Conservation (phyloP, 345 rosid species). For the Hibiscus trionum region DNA sequence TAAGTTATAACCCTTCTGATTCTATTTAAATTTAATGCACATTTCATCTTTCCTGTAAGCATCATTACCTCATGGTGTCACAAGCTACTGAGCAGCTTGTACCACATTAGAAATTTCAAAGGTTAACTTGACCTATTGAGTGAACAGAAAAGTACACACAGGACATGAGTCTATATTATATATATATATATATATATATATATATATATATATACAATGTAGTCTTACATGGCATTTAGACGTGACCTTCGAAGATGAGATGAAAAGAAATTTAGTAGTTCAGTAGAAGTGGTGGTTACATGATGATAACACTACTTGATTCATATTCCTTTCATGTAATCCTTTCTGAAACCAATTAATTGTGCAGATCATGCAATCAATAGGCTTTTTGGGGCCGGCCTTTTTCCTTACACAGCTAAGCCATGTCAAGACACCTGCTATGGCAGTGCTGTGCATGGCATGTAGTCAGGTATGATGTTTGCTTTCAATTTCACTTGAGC, state of each 20-base stretch:
- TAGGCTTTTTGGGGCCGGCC: conserved; percentile 94
- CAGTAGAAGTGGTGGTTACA: neutral
- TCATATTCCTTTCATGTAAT: conserved; percentile 8
- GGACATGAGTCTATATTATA: too few relatives aligned
- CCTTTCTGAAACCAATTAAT: conserved; percentile 13
- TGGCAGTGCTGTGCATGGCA: conserved; percentile 98
- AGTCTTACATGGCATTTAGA: neutral
- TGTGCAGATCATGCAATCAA: conserved; percentile 94
- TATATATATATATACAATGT: too few relatives aligned
- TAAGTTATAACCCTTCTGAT: neutral
- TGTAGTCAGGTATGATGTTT: conserved; percentile 75
- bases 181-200: too few relatives aligned
- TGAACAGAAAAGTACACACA: neutral
- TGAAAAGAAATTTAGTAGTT: neutral
- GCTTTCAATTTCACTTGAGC: conserved; percentile 10
- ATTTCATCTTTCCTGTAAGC: neutral
- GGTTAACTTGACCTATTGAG: neutral
- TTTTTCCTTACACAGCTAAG: conserved; percentile 86
- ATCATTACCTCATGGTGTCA: neutral
- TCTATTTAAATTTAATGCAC: neutral
- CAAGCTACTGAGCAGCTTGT: neutral
- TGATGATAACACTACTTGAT: neutral
- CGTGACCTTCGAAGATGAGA: neutral
- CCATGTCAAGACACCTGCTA: conserved; percentile 72
- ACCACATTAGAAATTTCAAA: neutral